Conservation (phyloP, 495 filamentous ascomycete genomes). For the Evernia prunastri region DNA sequence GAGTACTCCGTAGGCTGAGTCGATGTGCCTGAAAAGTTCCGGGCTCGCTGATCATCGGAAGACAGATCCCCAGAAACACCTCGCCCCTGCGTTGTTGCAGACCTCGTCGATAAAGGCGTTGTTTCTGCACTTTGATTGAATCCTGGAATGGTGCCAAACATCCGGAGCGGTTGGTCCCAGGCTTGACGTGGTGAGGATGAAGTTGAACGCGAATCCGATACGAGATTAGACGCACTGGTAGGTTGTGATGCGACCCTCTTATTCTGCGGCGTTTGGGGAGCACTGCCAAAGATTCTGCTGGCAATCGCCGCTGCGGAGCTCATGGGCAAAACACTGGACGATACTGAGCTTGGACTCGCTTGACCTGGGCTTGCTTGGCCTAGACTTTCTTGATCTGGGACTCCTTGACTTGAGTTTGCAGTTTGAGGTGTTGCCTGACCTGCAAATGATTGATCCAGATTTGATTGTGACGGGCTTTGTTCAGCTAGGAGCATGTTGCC, state of each 20-base stretch:
- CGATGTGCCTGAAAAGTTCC: not conserved
- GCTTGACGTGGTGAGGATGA: slow-evolving; percentile 24
- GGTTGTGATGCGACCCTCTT: slow-evolving; percentile 7
- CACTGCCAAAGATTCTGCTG: slow-evolving; percentile 12
- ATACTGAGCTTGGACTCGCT: slow-evolving; percentile 27
- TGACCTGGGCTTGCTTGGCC: slow-evolving; percentile 24
- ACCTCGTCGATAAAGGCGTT: slow-evolving; percentile 25
- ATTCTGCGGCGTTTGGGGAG: slow-evolving; percentile 18
- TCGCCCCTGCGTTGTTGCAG: slow-evolving; percentile 16
- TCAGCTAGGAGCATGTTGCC: slow-evolving; percentile 11
- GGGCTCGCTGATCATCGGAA: slow-evolving; percentile 11
- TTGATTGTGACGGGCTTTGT: not conserved
- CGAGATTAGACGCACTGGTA: slow-evolving; percentile 8
- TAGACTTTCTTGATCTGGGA: not conserved
- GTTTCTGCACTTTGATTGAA: slow-evolving; percentile 24
- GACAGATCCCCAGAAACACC: slow-evolving; percentile 8
- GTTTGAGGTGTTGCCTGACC: not conserved
- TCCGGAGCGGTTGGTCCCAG: slow-evolving; percentile 29
- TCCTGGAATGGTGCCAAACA: slow-evolving; percentile 26
- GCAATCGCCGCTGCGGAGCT: slow-evolving; percentile 32
- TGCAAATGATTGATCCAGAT: not conserved
- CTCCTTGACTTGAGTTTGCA: too few relatives aligned
- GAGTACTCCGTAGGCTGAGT: slow-evolving; percentile 10
- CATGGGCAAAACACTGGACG: slow-evolving; percentile 22
- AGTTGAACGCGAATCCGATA: slow-evolving; percentile 19